Evolutionary conservation across 768 basidiomycete genomes (phyloP).

Genomic region (Hygrocybe punicea): DNA sequence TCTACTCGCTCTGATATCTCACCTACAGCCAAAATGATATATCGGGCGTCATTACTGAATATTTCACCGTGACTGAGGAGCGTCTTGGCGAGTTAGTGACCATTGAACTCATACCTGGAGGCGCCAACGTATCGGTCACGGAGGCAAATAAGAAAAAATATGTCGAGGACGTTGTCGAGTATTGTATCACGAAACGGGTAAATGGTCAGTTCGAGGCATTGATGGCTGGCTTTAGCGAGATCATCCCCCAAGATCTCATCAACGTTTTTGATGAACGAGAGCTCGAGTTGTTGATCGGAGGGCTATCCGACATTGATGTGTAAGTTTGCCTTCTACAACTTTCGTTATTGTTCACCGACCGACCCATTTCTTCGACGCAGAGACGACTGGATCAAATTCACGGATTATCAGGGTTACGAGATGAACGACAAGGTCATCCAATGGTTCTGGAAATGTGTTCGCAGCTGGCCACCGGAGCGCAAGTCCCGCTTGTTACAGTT

Average conservation of each 20-base stretch:
- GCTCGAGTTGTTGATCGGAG: constrained; percentile 93
- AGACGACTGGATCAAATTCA: constrained; percentile 99
- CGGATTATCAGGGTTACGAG: constrained; percentile 96
- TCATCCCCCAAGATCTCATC: constrained; percentile 95
- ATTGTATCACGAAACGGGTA: constrained; percentile 95
- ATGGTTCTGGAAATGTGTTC: constrained; percentile 99
- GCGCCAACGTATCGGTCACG: constrained; percentile 81
- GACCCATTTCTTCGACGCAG: constrained; percentile 33
- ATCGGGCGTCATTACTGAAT: constrained; percentile 96
- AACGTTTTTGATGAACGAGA: constrained; percentile 99
- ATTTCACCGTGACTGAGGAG: constrained; percentile 94
- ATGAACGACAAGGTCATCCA: constrained; percentile 95
- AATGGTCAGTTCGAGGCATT: constrained; percentile 99
- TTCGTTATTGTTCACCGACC: neutral
- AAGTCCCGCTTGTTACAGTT: constrained; percentile 96
- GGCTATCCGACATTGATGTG: constrained; percentile 99
- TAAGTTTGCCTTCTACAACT: constrained; percentile 56
- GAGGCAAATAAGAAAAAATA: constrained; percentile 99
- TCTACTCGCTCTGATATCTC: constrained; percentile 5
- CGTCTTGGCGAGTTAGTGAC: constrained; percentile 98
- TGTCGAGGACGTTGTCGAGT: constrained; percentile 89
- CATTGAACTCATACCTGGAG: constrained; percentile 89
- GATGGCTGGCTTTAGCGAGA: constrained; percentile 98
- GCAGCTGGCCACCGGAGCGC: constrained; percentile 96
- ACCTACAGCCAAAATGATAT: constrained; percentile 88